Percentiles rank a stretch among this genome's conserved stretches.
phyloP scores from a whole-genome alignment of 164 flowering plant species.

The Vitis labrusca region DNA sequence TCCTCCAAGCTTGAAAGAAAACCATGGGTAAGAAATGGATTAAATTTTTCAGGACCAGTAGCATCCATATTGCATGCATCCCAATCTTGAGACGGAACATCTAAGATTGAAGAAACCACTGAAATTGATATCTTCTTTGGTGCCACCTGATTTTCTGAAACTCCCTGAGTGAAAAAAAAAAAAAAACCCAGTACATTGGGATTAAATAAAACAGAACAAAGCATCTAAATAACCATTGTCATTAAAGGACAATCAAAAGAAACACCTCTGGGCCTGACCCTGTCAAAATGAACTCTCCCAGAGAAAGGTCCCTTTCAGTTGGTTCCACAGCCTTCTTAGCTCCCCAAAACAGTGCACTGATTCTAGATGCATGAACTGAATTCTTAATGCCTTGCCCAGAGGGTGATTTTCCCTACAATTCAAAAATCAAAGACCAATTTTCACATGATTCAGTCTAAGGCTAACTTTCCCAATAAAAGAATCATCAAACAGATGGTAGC shows the following conservation, averaged over 20 bases:
- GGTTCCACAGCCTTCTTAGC: slow-evolving; percentile 50
- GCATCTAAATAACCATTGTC: background rate
- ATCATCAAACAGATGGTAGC: background rate
- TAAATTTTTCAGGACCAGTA: slow-evolving; percentile 61
- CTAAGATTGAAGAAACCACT: slow-evolving; percentile 71
- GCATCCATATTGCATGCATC: slow-evolving; percentile 83
- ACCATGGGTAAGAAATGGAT: slow-evolving; percentile 84
- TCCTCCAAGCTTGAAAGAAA: slow-evolving; percentile 94
- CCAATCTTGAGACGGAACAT: slow-evolving; percentile 71
- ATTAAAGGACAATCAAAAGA: slow-evolving; percentile 11
- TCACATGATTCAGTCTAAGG: too few relatives aligned
- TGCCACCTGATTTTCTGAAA: slow-evolving; percentile 16
- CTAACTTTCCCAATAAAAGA: background rate
- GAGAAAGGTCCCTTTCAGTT: slow-evolving; percentile 35
- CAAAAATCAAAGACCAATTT: slow-evolving; percentile 1
- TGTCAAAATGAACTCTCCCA: slow-evolving; percentile 56
- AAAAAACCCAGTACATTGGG: background rate
- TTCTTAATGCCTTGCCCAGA: slow-evolving; percentile 10
- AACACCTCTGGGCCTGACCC: slow-evolving; percentile 52
- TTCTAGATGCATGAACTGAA: slow-evolving; percentile 18
- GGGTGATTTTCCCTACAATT: slow-evolving; percentile 30
- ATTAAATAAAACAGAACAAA: background rate
- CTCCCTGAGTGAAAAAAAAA: slow-evolving; percentile 29
- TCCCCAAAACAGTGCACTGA: slow-evolving; percentile 80
- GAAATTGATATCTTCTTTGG: slow-evolving; percentile 59